A percentile compares a stretch with the other conserved stretches of the same genome.
phyloP scores from a whole-genome alignment of 148 eudicot genomes.

The Fagopyrum esculentum region DNA sequence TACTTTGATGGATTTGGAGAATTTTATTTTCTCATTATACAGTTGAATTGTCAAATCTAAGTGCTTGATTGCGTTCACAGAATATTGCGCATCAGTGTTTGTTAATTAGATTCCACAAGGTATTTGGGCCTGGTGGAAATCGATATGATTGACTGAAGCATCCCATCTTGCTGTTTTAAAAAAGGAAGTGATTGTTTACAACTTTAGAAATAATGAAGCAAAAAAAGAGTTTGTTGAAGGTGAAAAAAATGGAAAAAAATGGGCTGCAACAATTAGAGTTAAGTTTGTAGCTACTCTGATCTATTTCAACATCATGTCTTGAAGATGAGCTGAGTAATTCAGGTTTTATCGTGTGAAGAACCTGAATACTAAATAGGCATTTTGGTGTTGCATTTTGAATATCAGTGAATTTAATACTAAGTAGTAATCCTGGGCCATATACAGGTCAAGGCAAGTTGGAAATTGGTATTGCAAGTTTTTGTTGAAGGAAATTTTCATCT shows the following conservation, averaged over 20 bases:
- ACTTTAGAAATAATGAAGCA: not conserved
- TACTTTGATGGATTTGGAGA: not conserved
- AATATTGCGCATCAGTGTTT: not conserved
- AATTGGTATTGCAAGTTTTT: not conserved
- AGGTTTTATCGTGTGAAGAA: not conserved
- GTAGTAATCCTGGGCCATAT: constrained; percentile 2
- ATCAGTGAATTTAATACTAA: not conserved
- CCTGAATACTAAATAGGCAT: not conserved
- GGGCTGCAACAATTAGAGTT: not conserved
- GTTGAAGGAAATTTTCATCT: not conserved
- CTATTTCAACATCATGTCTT: not conserved
- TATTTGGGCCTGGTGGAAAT: no score
- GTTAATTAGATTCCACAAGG: not conserved
- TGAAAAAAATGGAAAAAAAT: not conserved
- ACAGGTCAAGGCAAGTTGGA: not conserved
- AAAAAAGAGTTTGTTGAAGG: not conserved
- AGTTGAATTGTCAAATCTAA: no score
- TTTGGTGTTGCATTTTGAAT: not conserved
- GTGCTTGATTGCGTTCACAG: no score
- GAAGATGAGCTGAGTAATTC: constrained; percentile 1
- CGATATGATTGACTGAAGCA: no score
- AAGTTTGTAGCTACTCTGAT: not conserved
- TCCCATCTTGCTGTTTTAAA: no score
- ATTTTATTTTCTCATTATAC: no score
- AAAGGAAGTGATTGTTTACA: not conserved